phyloP scores from a whole-genome alignment of 768 basidiomycete species.

The Sporobolomyces roseus region DNA sequence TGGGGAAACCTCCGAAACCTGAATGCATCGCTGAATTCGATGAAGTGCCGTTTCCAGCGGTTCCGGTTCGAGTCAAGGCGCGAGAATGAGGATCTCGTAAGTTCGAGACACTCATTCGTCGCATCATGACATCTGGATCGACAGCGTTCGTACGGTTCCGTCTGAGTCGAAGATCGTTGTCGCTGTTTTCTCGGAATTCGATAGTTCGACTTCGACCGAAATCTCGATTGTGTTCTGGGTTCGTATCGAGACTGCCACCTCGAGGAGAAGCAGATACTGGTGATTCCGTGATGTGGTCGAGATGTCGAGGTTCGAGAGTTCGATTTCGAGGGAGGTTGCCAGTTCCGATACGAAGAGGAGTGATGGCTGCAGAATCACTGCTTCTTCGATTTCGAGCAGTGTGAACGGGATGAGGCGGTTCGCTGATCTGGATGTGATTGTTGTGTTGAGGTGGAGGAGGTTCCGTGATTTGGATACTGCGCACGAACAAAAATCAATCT shows the following conservation, averaged over 20 bases:
- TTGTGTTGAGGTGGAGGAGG: constrained; percentile 17
- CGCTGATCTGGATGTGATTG: constrained; percentile 32
- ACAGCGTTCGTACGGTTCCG: constrained; percentile 20
- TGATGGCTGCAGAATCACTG: constrained; percentile 23
- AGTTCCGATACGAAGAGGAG: constrained; percentile 11
- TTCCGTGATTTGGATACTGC: constrained; percentile 36
- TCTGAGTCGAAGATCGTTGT: constrained; percentile 20
- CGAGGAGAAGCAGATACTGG: background rate
- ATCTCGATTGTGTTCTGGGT: constrained; percentile 14
- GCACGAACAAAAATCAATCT: too few species aligned
- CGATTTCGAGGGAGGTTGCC: constrained; percentile 5
- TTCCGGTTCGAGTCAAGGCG: constrained; percentile 33
- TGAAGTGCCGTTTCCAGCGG: constrained; percentile 1
- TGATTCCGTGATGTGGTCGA: constrained; percentile 23
- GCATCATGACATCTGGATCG: constrained; percentile 16
- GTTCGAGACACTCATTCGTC: constrained; percentile 27
- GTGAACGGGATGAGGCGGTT: constrained; percentile 19
- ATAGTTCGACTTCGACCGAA: constrained; percentile 36
- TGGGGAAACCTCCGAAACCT: constrained; percentile 51
- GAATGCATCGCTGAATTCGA: background rate
- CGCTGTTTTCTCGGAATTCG: constrained; percentile 36
- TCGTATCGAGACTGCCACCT: background rate
- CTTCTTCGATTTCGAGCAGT: background rate
- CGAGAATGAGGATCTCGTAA: constrained; percentile 17
- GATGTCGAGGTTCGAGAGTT: constrained; percentile 16